Evolutionary conservation across 192 early-diverging fungal species (phyloP), one percentile per base, ranked within the genome.

Genomic region (Spizellomyces sp.): DNA sequence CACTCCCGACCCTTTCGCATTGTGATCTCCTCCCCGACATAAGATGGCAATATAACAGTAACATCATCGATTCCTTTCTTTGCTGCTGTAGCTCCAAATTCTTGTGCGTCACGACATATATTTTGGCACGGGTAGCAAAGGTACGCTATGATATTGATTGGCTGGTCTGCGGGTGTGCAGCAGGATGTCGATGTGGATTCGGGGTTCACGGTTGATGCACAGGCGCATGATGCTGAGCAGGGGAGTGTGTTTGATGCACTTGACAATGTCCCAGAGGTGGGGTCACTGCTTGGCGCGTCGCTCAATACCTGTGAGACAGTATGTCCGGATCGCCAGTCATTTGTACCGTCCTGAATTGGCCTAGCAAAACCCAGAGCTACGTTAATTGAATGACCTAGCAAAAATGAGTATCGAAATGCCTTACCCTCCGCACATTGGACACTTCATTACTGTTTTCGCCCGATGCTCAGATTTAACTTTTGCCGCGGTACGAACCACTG

Each of bases 401-500:
- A 19, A 4, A 44, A 19, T 67, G 27, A n/a, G 66, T 22, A 67
- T 67, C 5, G 12, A 42, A 64, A 41, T 56, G 52, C 19, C 80
- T 78, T 82, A 93, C 94, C 76, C 87, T 58, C 75, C 81, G 77
- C 93, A 95, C 15, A 85, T 75, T 17, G 83, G 82, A 80, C 84
- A 94, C 36, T 75, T 82, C 44, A 75, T 68, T 1, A 74, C 45
- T 4, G 79, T 80, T 59, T 81, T 64, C n/a, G 75, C 73, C 10
- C 80, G 81, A 27, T 82, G 80, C 6, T 79, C 80, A 15, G 88
- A 81, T 62, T 85, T 85, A 41, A 95, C 75, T 71, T 95, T 95
- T 42, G 84, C 81, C 43, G 88, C 90, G 0, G 95, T 97, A 46
- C 93, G 82, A 42, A 87, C 84, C 9, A 97, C 88, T 1, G 94